Evolutionary conservation across 179 eudicot genomes (phyloP), one percentile per base, ranked within the genome.

Genomic region (Camellia oleifera): DNA sequence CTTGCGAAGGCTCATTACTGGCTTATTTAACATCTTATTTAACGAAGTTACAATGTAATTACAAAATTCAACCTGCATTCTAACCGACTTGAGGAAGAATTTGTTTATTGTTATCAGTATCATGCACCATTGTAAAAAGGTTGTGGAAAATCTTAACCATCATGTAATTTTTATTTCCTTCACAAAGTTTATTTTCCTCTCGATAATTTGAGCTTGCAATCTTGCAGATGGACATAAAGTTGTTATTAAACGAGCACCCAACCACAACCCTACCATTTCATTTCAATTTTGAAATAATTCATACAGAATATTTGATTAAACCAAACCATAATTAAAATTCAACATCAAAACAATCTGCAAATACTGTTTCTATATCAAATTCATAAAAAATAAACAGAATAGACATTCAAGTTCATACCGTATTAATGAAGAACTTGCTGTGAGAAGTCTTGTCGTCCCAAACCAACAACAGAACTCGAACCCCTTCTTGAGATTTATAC

Each of bases 391-490:
- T 23, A 40, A 57, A 4, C 4, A 12, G 13, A 14, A 10, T 11
- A 72, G 8, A 5, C 40, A 32, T 32, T 32, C 40, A 32, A 32
- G 40, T 60, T 17, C 50, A 15, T 69, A 90, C 98, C 84, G 93
- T 92, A 67, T 89, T 93, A 60, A 95, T 77, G 75, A 92, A 91
- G 81, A 87, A 86, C 84, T 90, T 95, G 81, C 78, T 82, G 48
- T 95, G 98, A 4, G 98, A 95, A 75, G 98, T 93, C 86, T 90
- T 93, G 77, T 95, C 98, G 82, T 95, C 98, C 98, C 98, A 95
- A 77, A 95, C 94, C 83, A 95, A 81, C 87, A 95, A 81, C 85
- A 93, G 77, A 53, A 95, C 97, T 20, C 97, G 74, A 8, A 95
- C 98, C 75, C 98, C 98, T 85, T 95, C 98, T 79, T 95, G 90